Evolutionary conservation across 2,329 filamentous ascomycete species (phyloP).

Genomic region (Arthrobotrys pseudoclavata): DNA sequence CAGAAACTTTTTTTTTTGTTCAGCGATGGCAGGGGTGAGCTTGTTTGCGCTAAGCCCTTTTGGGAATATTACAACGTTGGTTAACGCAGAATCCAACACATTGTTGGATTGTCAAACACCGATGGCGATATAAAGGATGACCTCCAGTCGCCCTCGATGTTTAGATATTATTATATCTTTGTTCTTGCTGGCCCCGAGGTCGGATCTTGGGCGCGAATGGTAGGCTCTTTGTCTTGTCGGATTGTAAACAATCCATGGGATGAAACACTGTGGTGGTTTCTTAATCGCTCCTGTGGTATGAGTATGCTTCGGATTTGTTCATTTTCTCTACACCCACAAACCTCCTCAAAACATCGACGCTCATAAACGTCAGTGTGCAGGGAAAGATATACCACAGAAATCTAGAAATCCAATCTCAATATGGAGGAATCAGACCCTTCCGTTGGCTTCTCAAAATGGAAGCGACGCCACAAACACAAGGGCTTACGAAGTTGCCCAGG

Average conservation of each 20-base stretch:
- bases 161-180: neutral
- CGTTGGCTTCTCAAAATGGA: neutral
- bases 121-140: too few relatives aligned
- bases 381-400: neutral
- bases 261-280: neutral
- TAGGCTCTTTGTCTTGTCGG: neutral
- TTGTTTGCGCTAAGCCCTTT: constrained; percentile 8
- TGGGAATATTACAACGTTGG: constrained; percentile 26
- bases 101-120: neutral
- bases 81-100: constrained; percentile 35
- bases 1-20: constrained; percentile 35
- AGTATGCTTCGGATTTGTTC: neutral
- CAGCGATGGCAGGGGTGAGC: neutral
- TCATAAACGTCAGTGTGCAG: too few relatives aligned
- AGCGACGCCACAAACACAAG: neutral
- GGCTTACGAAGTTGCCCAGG: neutral
- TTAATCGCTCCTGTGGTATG: neutral
- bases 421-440: neutral
- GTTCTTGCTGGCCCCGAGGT: too few relatives aligned
- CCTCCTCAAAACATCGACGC: too few relatives aligned
- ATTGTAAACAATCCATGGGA: neutral
- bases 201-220: too few relatives aligned
- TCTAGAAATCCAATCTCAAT: neutral
- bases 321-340: too few relatives aligned
- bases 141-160: too few relatives aligned